Base-by-base conservation (phyloP, 345 rosid genomes). In the Arabis alpina region DNA sequence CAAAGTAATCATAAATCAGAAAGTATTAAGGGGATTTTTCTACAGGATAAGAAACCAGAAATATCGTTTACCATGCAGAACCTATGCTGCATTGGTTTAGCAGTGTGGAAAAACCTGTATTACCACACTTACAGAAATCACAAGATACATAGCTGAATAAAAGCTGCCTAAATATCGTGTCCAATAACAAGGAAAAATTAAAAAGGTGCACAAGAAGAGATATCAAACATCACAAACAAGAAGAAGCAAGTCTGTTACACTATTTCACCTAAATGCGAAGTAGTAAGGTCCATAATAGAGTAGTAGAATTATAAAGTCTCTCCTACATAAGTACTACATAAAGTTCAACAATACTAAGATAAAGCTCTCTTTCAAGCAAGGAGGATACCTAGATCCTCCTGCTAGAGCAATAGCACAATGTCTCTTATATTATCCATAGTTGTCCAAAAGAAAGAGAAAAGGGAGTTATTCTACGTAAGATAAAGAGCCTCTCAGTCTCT, bases 301-400 rank as follows among this genome's bases (percentile, higher is more conserved):
- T 19, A 76, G 19, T 70, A 49, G 64, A 62, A 68, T 61, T 49
- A 76, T 69, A 55, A 70, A 56, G 79, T 69, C 75, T 55, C 66
- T 55, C 75, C 79, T 70, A 76, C 66, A 75, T 61, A 75, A 75
- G 56, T 61, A 74, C 73, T 60, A 75, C 39, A 76, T 70, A 70
- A 10, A 70, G 75, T 76, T 83, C 80, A 79, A 65, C 55, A 80
- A 75, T 62, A 81, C 39, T 74, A 54, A 79, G 72, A 80, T 65
- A 68, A 64, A 78, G 81, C 74, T 71, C 80, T 86, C 82, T 86
- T 85, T 81, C 86, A 84, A 72, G 70, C 71, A 80, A 45, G 84
- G 70, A 66, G 84, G 86, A 72, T 76, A 19, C 53, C 70, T 73
- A 71, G 75, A 77, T 70, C 84, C 80, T 40, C 73, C 75, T 80